phyloP scores from a whole-genome alignment of 2,329 filamentous ascomycete genomes.

The Chrysosporium keratinophilum region DNA sequence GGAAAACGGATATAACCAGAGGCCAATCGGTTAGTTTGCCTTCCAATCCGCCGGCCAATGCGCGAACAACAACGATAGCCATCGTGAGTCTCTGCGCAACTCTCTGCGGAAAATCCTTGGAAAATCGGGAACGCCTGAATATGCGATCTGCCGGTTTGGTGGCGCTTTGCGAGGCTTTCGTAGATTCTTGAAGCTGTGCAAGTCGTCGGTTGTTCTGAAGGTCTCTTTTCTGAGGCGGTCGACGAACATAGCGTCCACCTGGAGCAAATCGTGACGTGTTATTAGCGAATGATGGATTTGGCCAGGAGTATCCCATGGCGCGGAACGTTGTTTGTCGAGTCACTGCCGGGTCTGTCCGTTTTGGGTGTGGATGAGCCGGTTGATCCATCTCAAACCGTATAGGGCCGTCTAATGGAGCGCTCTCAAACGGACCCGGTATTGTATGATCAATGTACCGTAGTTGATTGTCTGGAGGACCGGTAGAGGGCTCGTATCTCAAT shows the following conservation, averaged over 20 bases:
- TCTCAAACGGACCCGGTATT: slow-evolving; percentile 25
- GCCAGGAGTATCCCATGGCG: background rate
- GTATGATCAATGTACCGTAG: slow-evolving; percentile 32
- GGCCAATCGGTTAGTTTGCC: slow-evolving; percentile 37
- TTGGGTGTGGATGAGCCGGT: slow-evolving; percentile 9
- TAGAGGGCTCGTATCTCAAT: slow-evolving; percentile 24
- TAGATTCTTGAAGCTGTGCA: slow-evolving; percentile 5
- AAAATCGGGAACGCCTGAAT: background rate
- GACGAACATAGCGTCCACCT: background rate
- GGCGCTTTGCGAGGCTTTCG: background rate
- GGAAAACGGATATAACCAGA: slow-evolving; percentile 36
- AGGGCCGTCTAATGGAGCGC: slow-evolving; percentile 24
- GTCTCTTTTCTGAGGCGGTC: background rate
- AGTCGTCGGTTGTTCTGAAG: slow-evolving; percentile 9
- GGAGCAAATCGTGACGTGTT: background rate
- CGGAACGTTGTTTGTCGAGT: slow-evolving; percentile 15
- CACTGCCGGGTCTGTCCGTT: slow-evolving; percentile 9
- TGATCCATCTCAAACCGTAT: slow-evolving; percentile 27
- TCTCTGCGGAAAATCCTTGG: slow-evolving; percentile 8
- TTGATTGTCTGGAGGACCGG: slow-evolving; percentile 19
- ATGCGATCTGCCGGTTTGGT: slow-evolving; percentile 1
- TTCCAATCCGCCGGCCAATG: slow-evolving; percentile 37
- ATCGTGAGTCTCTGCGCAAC: slow-evolving; percentile 29
- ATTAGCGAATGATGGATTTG: background rate
- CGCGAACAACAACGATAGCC: slow-evolving; percentile 37